A percentile compares a stretch with the other conserved stretches of the same genome.
Evolutionary conservation across 1,284 basidiomycete species (phyloP).

Genomic region (Naganishia liquefaciens): DNA sequence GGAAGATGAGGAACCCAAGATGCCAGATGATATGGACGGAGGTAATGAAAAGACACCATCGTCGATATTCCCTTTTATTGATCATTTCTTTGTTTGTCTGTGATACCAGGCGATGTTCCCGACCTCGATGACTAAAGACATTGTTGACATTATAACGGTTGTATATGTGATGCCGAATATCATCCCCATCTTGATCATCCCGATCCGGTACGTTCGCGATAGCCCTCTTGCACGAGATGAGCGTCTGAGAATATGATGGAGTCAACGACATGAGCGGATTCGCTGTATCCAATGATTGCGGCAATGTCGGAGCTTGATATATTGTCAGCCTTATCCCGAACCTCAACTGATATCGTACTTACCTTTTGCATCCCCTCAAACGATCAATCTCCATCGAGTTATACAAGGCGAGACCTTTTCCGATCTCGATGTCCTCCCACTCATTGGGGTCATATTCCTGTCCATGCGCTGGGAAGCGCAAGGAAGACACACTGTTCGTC

Average conservation of each 20-base stretch:
- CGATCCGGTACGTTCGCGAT: neutral
- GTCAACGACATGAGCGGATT: constrained; percentile 95
- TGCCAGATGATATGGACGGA: constrained; percentile 82
- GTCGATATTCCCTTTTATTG: constrained; percentile 42
- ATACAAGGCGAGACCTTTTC: constrained; percentile 91
- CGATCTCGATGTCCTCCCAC: constrained; percentile 84
- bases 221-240: constrained; percentile 20
- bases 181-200: neutral
- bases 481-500: constrained; percentile 15
- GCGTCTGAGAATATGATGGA: constrained; percentile 60
- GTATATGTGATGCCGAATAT: constrained; percentile 11
- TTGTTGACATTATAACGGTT: constrained; percentile 11
- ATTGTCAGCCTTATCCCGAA: constrained; percentile 24
- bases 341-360: constrained; percentile 39
- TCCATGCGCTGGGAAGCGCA: constrained; percentile 15
- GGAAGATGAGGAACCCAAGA: constrained; percentile 88
- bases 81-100: neutral
- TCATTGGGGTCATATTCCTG: constrained; percentile 53
- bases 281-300: constrained; percentile 83
- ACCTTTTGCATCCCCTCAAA: constrained; percentile 90
- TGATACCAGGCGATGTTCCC: constrained; percentile 10
- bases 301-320: constrained; percentile 71
- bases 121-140: constrained; percentile 19
- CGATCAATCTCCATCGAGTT: constrained; percentile 87
- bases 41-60: constrained; percentile 56